Evolutionary conservation across 169 alveolate genomes (phyloP), one percentile per base, ranked within the genome.

Genomic region (Eimeria praecox): DNA sequence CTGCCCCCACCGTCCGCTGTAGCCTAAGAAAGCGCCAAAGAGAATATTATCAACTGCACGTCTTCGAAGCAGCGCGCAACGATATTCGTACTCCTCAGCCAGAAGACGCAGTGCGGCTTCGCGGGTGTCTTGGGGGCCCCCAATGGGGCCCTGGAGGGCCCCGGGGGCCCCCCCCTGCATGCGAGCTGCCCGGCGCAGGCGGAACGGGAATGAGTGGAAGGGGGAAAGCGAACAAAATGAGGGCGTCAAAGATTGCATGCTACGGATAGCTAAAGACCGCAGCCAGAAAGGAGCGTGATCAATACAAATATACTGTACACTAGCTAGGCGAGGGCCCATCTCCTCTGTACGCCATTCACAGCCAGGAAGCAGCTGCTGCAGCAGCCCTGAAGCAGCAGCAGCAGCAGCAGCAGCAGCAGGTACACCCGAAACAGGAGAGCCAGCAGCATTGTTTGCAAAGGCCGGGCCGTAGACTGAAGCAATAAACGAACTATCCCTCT

Each of bases 1-100:
- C 38, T 40, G 38, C 71, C 93, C 93, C 93, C 93, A 86, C 44
- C 93, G 64, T n/a, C 93, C 93, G 80, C 93, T 86, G 80, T 86
- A 86, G 33, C 66, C 93, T 62, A 86, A 38, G 49, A 86, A 86
- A 12, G 93, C 59, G 9, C 93, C 93, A 30, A 86, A 33, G 5
- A 86, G 82, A 35, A 46, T 24, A n/a, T 82, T 46, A 42, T 56
- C 49, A 20, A n/a, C 20, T 35, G 20, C 56, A 10, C 69, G 38
- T 38, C 40, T 56, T 27, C 93, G 62, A 20, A 62, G 22, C 46
- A 86, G 33, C 14, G 80, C 33, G 27, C 93, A 35, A 22, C 59
- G 82, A 16, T 73, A 59, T 49, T 35, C 59, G 33, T 86, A 86
- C 49, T 86, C 93, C 69, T 86, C 93, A 54, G 93, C 93, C 66